Conservation (phyloP, 2,329 filamentous ascomycete genomes). For the Emericellopsis cladophorae region DNA sequence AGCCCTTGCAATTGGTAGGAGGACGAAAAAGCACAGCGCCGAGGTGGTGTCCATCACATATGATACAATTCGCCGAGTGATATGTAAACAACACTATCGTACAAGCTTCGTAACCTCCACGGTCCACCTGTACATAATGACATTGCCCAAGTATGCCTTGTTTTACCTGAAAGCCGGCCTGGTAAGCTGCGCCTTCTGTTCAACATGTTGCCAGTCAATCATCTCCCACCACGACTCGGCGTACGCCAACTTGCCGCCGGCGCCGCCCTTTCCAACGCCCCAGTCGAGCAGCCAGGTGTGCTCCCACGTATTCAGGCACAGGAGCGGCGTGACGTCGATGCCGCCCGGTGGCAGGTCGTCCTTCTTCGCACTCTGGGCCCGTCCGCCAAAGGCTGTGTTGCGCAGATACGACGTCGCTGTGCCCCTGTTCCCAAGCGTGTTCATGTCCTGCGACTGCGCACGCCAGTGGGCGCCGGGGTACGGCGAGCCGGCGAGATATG, state of each 20-base stretch:
- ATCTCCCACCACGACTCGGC: conserved; percentile 75
- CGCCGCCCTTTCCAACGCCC: conserved; percentile 40
- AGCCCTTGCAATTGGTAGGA: no score
- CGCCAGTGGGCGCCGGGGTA: conserved; percentile 78
- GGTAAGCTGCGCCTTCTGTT: conserved; percentile 18
- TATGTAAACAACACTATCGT: conserved; percentile 18
- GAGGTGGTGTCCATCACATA: background rate
- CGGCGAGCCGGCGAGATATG: conserved; percentile 84
- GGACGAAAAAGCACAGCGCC: background rate
- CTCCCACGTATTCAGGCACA: conserved; percentile 95
- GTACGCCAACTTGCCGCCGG: conserved; percentile 63
- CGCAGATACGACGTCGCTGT: conserved; percentile 24
- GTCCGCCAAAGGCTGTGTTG: conserved; percentile 16
- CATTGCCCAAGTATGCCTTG: background rate
- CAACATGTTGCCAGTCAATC: conserved; percentile 75
- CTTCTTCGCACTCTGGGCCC: conserved; percentile 3
- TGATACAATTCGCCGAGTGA: conserved; percentile 14
- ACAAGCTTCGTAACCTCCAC: conserved; percentile 7
- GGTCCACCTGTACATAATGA: conserved; percentile 2
- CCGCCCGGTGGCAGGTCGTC: conserved; percentile 47
- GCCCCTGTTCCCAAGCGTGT: conserved; percentile 36
- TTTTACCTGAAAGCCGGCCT: conserved; percentile 1
- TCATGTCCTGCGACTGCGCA: conserved; percentile 56
- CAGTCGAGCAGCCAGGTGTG: conserved; percentile 85
- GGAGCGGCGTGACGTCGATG: conserved; percentile 57